Evolutionary conservation across 371 early-diverging fungal species (phyloP).

Genomic region (Mucor sp.): DNA sequence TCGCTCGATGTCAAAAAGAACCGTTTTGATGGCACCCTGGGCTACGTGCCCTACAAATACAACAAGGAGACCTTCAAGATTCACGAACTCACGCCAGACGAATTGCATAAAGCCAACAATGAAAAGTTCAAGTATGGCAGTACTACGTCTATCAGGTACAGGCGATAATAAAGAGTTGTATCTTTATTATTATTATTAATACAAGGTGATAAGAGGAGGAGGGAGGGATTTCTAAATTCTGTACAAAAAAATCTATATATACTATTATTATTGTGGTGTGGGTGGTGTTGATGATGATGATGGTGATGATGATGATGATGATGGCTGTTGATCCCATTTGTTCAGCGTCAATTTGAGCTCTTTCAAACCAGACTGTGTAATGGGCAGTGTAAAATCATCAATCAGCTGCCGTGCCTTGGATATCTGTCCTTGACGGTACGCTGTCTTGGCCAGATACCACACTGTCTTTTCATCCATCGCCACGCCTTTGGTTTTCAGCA

Average conservation of each 20-base stretch:
- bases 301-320: no score
- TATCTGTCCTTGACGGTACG: constrained; percentile 16
- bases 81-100: constrained; percentile 6
- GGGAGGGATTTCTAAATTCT: background rate
- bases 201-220: background rate
- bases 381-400: constrained; percentile 19
- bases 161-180: no score
- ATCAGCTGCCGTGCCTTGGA: constrained; percentile 33
- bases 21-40: constrained; percentile 76
- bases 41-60: constrained; percentile 55
- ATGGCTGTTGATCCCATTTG: constrained; percentile 4
- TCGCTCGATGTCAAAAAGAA: constrained; percentile 74
- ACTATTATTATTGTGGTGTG: background rate
- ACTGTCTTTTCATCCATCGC: constrained; percentile 37
- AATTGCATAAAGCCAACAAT: background rate
- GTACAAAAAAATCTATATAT: constrained; percentile 1
- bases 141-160: background rate
- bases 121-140: background rate
- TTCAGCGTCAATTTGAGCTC: constrained; percentile 7
- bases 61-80: constrained; percentile 33
- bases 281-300: no score
- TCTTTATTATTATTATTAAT: background rate
- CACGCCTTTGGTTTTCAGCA: constrained; percentile 23
- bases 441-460: constrained; percentile 35
- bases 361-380: constrained; percentile 21